Percentiles rank a stretch among this genome's conserved stretches.
Evolutionary conservation across 345 rosid species (phyloP).

Genomic region (Ricinus communis): DNA sequence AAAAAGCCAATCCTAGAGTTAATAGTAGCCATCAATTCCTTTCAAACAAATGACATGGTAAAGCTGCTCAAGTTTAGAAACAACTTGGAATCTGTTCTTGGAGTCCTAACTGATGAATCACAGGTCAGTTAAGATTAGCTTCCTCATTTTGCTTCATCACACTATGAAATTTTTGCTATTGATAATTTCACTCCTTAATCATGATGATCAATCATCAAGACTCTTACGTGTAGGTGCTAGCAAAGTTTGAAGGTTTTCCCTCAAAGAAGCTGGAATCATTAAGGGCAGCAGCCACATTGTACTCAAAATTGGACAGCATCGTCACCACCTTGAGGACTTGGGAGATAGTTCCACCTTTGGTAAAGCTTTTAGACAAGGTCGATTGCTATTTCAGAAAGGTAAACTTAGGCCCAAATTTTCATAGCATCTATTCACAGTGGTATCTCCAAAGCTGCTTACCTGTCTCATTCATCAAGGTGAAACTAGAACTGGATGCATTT

Average conservation of each 20-base stretch:
- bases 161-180: neutral
- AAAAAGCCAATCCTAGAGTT: constrained; percentile 11
- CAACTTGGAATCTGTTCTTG: constrained; percentile 9
- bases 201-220: neutral
- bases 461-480: constrained; percentile 9
- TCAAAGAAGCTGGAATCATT: constrained; percentile 26
- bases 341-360: constrained; percentile 13
- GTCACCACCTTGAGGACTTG: constrained; percentile 17
- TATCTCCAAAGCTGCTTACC: neutral
- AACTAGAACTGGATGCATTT: constrained; percentile 19
- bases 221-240: constrained; percentile 17
- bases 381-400: constrained; percentile 24
- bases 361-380: constrained; percentile 13
- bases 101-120: constrained; percentile 18
- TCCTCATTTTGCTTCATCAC: neutral
- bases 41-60: constrained; percentile 18
- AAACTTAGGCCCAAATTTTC: neutral
- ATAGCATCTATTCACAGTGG: neutral
- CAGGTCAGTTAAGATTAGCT: constrained; percentile 9
- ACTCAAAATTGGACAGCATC: constrained; percentile 15
- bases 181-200: neutral
- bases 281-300: constrained; percentile 23
- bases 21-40: constrained; percentile 15
- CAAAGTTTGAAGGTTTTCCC: constrained; percentile 28
- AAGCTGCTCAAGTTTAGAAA: constrained; percentile 18